Base-by-base conservation (phyloP, 2,329 filamentous ascomycete genomes). In the Fusarium ambrosium region DNA sequence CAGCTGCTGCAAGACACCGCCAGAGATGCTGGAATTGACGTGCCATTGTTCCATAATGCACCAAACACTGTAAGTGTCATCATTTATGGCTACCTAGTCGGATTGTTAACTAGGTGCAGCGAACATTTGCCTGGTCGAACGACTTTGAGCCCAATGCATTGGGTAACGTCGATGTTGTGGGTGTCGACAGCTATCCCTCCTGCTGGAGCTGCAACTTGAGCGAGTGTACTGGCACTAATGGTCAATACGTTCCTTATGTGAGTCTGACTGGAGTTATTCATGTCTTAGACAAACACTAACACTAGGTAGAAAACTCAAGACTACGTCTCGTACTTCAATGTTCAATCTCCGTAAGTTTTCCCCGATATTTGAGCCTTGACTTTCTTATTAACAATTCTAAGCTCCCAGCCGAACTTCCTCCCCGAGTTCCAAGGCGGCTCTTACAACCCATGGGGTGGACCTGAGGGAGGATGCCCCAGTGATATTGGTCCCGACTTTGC, bases 151-250 rank as follows among this genome's bases (percentile, higher is more conserved):
- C 87, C 5, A 82, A 89, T 63, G 87, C 84, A 29, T 86, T 84
- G 14, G 90, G 90, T 10, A 87, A 91, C 69, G 86, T 91, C 60
- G 87, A 91, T 77, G 84, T 88, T 24, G 85, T 84, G 0, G 86
- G 88, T 1, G 76, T 89, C 3, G 89, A 91, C 75, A 87, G 85
- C 69, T 89, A 89, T 63, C 87, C 86, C 2, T 86, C 84, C 1
- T 92, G 90, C 82, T 92, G 90, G 90, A 90, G 88, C 63, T 92
- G 91, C 78, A 90, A 92, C 66, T 81, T 91, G 10, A 87, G 85
- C 34, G 89, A 91, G 68, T 92, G 91, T 75, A 89, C 87, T 1
- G 86, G 88, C 2, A 90, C 88, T 0, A 92, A 92, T 72, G 90
- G 89, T 22, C 80, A 88, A 71, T 89, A 89, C 48, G 86, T 90